Conservation (phyloP, 179 eudicot genomes). For the Beta lomatogona region DNA sequence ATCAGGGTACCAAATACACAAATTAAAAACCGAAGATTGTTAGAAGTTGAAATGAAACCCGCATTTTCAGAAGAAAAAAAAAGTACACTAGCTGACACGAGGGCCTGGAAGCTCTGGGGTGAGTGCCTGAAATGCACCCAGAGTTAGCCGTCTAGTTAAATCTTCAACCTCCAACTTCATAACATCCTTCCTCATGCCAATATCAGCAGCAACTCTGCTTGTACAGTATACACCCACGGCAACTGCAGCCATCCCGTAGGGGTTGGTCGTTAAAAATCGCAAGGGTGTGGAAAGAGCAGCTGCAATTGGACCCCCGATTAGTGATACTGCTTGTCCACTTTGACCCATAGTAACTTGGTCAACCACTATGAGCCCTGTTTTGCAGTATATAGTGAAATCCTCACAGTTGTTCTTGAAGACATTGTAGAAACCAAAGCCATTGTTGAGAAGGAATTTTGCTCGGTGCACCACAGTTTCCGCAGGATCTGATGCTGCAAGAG, state of each 20-base stretch:
- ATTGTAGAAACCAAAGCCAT: constrained; percentile 68
- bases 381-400: constrained; percentile 75
- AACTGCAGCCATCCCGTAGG: constrained; percentile 64
- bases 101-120: constrained; percentile 36
- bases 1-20: not conserved
- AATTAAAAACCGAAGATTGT: not conserved
- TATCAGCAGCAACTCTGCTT: constrained; percentile 70
- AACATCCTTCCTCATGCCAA: constrained; percentile 77
- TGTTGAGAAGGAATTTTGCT: constrained; percentile 56
- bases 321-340: constrained; percentile 66
- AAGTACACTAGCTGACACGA: constrained; percentile 18
- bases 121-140: constrained; percentile 43
- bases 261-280: constrained; percentile 51
- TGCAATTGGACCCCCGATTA: constrained; percentile 68
- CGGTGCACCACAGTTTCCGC: constrained; percentile 51
- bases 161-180: constrained; percentile 61
- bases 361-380: constrained; percentile 60
- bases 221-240: constrained; percentile 68
- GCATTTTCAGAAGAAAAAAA: not conserved
- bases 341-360: constrained; percentile 62
- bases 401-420: constrained; percentile 76
- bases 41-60: not conserved
- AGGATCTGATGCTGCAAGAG: constrained; percentile 58
- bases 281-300: constrained; percentile 61
- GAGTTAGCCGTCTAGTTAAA: constrained; percentile 46